Percentiles rank a stretch among this genome's conserved stretches.
Conservation (phyloP, 306 rosid genomes). For the Dryas drummondii region DNA sequence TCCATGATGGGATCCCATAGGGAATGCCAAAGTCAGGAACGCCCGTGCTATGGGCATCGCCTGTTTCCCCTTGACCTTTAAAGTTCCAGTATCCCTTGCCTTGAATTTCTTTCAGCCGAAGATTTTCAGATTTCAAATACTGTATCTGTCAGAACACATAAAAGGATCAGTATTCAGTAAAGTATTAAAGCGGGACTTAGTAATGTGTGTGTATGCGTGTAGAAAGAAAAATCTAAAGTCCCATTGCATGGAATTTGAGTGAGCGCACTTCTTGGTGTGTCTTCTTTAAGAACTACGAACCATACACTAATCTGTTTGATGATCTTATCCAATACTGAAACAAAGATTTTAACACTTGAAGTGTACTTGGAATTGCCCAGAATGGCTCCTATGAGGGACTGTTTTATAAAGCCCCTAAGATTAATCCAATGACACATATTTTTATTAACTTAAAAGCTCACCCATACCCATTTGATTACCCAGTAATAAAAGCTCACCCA, state of each 20-base stretch:
- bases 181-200: constrained; percentile 15
- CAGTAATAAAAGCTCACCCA: too few relatives aligned
- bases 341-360: background rate
- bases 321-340: background rate
- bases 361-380: background rate
- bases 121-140: constrained; percentile 54
- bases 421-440: too few relatives aligned
- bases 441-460: too few relatives aligned
- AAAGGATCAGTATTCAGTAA: background rate
- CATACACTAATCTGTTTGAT: background rate
- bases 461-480: too few relatives aligned
- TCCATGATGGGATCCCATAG: constrained; percentile 31
- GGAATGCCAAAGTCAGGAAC: constrained; percentile 26
- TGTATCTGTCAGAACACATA: constrained; percentile 45
- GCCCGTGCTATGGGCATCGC: constrained; percentile 26
- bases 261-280: background rate
- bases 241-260: background rate
- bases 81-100: constrained; percentile 52
- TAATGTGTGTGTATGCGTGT: background rate
- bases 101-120: constrained; percentile 51
- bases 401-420: too few relatives aligned
- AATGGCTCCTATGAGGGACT: too few relatives aligned
- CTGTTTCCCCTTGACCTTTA: constrained; percentile 32
- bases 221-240: constrained; percentile 6
- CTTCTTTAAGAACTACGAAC: background rate